Evolutionary conservation across 2,329 filamentous ascomycete species (phyloP).

Genomic region (Scolecobasidium constrictum): DNA sequence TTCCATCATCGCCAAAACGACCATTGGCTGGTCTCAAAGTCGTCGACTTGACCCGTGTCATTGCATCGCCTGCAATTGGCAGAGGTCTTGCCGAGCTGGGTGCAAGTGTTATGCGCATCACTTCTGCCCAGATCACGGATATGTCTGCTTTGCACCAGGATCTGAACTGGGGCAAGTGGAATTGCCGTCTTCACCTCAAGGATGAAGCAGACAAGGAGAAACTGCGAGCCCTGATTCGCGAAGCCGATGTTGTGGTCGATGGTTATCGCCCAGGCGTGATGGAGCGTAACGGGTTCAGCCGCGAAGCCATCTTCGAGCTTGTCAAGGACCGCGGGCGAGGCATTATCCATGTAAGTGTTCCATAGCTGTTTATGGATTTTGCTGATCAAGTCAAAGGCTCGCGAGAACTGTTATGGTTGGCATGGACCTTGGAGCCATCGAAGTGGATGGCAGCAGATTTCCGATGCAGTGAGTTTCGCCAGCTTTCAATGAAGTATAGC

Average conservation of each 20-base stretch:
- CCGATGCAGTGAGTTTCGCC: conserved; percentile 31
- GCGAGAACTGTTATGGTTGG: conserved; percentile 46
- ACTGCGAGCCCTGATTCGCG: conserved; percentile 30
- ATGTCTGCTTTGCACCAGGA: conserved; percentile 32
- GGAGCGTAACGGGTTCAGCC: conserved; percentile 35
- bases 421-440: conserved; percentile 36
- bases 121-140: conserved; percentile 28
- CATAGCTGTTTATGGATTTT: too few species aligned
- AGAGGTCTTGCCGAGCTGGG: conserved; percentile 34
- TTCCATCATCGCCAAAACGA: conserved; percentile 21
- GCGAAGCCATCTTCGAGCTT: conserved; percentile 29
- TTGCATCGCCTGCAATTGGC: conserved; percentile 36
- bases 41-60: conserved; percentile 38
- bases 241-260: conserved; percentile 41
- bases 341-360: conserved; percentile 36
- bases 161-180: conserved; percentile 42
- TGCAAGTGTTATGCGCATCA: conserved; percentile 36
- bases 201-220: conserved; percentile 26
- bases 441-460: conserved; percentile 44
- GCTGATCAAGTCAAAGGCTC: too few species aligned
- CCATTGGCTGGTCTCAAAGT: conserved; percentile 40
- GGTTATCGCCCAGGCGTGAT: conserved; percentile 39
- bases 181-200: conserved; percentile 32
- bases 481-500: neutral
- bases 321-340: conserved; percentile 30